Base-by-base conservation (phyloP, 2,329 filamentous ascomycete genomes). In the Lasiodiplodia hormozganensis region DNA sequence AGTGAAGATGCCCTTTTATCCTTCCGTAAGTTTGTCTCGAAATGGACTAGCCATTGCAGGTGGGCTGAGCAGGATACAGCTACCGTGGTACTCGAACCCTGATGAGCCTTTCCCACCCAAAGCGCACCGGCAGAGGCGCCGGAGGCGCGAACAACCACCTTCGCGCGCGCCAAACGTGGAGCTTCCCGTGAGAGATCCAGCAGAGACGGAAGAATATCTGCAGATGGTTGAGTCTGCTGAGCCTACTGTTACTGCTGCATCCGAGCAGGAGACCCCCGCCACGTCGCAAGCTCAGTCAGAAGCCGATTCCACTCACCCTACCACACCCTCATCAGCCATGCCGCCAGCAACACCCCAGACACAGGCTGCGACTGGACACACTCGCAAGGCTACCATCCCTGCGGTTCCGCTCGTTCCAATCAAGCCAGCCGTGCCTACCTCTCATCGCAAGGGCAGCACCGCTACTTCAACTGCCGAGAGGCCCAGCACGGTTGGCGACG, bases 11-110 rank as follows among this genome's bases (percentile, higher is more conserved):
- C 84, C 84, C 2, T 88, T 83, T 74, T 82, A 82, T 70, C 83
- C 86, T 69, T 80, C 82, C 14, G 83, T 85, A 77, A 78, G 82
- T 75, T 40, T 7, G 10, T 21, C 25, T 4, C 31, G 10, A 11
- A 5, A 14, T n/a, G 31, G 60, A 40, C 18, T 10, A 21, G 10
- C 1, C 3, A 25, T 18, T 18, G 25, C 11, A 49, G 11, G 14
- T n/a, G 7, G 18, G 21, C 60, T 64, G 60, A 64, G 25, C 60
- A 11, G 43, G 16, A 64, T 64, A 23, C 71, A 86, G 83, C 78
- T 90, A 23, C 88, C 88, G 12, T 90, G 88, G 88, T 82, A 87
- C 40, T 90, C 87, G 14, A 82, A 85, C 34, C 82, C 85, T 18
- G 84, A 85, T 23, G 78, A 78, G 38, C 78, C 83, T 2, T 89